Conservation (phyloP, 257 asterid genomes). For the Apocynum venetum region DNA sequence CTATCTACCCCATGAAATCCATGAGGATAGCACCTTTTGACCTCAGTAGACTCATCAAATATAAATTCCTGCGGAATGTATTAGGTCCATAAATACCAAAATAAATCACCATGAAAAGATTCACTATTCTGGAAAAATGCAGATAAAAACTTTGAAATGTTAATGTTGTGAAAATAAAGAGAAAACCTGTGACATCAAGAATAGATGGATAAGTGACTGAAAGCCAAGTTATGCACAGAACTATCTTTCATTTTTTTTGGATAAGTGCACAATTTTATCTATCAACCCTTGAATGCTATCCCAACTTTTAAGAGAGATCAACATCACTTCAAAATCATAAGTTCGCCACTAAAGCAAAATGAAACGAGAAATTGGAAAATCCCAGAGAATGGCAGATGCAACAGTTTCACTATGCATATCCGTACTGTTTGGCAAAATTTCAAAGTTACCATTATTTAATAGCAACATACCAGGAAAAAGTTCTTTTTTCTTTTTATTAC, state of each 20-base stretch:
- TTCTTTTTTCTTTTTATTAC: background rate
- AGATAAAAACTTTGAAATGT: background rate
- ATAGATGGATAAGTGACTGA: background rate
- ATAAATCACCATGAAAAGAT: background rate
- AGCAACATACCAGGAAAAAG: background rate
- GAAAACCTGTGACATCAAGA: background rate
- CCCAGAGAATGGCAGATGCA: background rate
- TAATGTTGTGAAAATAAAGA: background rate
- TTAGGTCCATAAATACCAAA: background rate
- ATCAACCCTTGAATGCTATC: background rate
- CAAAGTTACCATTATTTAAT: background rate
- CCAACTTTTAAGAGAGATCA: background rate
- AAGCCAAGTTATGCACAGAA: too few relatives aligned
- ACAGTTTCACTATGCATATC: background rate
- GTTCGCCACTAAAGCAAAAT: background rate
- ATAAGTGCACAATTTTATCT: too few relatives aligned
- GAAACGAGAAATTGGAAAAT: background rate
- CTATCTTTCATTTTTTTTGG: background rate
- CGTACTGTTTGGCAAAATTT: background rate
- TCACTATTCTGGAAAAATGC: background rate
- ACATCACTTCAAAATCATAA: too few relatives aligned
- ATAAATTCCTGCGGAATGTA: conserved; percentile 49
- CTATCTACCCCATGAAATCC: conserved; percentile 80
- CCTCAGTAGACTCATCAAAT: conserved; percentile 49
- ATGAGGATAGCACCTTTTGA: conserved; percentile 67